Conservation (phyloP, 176 grass and related monocot species). For the Neostapfia colusana region DNA sequence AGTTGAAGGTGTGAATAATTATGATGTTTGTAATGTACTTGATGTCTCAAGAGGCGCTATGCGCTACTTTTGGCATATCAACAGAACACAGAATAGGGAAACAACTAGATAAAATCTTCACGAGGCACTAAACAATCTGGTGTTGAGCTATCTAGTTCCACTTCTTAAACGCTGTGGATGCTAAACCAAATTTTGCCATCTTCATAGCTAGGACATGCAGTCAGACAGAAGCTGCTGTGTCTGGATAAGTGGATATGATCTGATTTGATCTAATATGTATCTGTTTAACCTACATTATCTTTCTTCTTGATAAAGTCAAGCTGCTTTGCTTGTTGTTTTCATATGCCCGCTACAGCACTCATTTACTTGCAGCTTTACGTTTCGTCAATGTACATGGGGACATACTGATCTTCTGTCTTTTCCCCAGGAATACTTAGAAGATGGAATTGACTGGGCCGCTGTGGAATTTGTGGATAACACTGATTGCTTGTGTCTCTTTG, state of each 20-base stretch:
- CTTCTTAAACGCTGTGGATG: neutral
- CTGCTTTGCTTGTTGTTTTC: neutral
- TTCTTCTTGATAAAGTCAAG: no score
- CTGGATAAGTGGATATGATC: neutral
- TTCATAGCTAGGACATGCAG: conserved; percentile 9
- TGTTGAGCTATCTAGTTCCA: no score
- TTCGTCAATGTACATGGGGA: neutral
- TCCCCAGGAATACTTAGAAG: conserved; percentile 75
- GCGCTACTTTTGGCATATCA: no score
- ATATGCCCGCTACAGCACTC: conserved; percentile 4
- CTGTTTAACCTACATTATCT: neutral
- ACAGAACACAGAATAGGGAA: no score
- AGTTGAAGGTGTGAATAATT: no score
- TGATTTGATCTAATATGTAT: neutral
- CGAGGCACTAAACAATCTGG: no score
- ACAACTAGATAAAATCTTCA: no score
- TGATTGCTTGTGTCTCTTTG: conserved; percentile 81
- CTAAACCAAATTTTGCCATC: neutral
- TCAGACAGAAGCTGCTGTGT: neutral
- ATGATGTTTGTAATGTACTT: no score
- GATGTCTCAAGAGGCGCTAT: no score
- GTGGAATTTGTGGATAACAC: conserved; percentile 84
- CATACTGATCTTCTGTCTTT: conserved; percentile 4
- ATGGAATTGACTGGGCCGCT: conserved; percentile 79
- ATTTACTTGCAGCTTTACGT: conserved; percentile 13